Conservation (phyloP, 1,284 basidiomycete genomes). For the Phaffia rhodozyma region DNA sequence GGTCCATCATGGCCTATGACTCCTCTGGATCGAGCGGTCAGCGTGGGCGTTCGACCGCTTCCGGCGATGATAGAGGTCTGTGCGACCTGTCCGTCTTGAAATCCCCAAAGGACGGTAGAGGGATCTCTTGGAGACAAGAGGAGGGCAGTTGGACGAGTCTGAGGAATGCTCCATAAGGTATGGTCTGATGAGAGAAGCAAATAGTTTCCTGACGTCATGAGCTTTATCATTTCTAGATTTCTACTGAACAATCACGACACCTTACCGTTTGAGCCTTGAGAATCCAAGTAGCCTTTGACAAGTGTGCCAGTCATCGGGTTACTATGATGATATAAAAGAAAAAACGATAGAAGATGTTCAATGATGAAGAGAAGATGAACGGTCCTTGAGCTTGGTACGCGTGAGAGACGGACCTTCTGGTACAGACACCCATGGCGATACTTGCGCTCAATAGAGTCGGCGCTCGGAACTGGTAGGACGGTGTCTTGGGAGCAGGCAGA, state of each 20-base stretch:
- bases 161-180: too few species aligned
- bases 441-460: constrained; percentile 52
- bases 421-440: constrained; percentile 56
- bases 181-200: too few species aligned
- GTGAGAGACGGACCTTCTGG: constrained; percentile 58
- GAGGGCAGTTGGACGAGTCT: constrained; percentile 35
- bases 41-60: constrained; percentile 34
- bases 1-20: constrained; percentile 49
- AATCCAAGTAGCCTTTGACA: constrained; percentile 58
- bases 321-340: neutral
- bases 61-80: constrained; percentile 1
- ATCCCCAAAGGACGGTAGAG: constrained; percentile 63
- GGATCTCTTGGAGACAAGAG: constrained; percentile 53
- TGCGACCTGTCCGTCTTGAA: constrained; percentile 51
- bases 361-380: constrained; percentile 27
- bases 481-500: constrained; percentile 10
- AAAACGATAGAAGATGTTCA: neutral
- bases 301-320: constrained; percentile 37
- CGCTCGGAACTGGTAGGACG: constrained; percentile 39
- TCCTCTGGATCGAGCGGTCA: constrained; percentile 40
- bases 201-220: too few species aligned
- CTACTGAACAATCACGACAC: too few species aligned
- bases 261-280: constrained; percentile 47
- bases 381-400: constrained; percentile 24
- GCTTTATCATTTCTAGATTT: too few species aligned